Conservation (phyloP, 2,329 filamentous ascomycete species). For the Kalmusia sp. region DNA sequence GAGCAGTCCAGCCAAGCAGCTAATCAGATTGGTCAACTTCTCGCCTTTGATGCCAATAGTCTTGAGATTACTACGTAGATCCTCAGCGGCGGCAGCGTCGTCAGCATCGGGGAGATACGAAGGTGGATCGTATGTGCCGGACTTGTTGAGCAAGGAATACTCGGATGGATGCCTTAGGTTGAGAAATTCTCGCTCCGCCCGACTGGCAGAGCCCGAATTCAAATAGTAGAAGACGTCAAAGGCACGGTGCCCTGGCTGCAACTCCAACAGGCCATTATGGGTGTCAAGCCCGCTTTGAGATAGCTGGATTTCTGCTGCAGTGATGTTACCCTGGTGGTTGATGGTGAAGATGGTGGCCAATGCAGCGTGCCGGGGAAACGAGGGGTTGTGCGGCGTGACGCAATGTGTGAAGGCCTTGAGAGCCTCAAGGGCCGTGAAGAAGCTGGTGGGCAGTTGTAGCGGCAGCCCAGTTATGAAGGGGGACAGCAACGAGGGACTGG, state of each 20-base stretch:
- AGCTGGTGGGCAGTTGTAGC: slow-evolving; percentile 74
- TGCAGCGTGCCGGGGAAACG: slow-evolving; percentile 78
- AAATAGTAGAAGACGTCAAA: slow-evolving; percentile 99
- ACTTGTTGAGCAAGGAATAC: slow-evolving; percentile 81
- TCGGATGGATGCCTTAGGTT: slow-evolving; percentile 77
- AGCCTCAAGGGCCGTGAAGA: slow-evolving; percentile 81
- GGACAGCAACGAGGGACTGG: slow-evolving; percentile 81
- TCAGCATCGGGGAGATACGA: slow-evolving; percentile 91
- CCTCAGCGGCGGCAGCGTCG: slow-evolving; percentile 89
- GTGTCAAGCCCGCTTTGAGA: slow-evolving; percentile 91
- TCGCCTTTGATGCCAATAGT: slow-evolving; percentile 93
- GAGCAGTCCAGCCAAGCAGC: slow-evolving; percentile 81
- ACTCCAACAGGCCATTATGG: slow-evolving; percentile 74
- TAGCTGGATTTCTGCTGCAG: slow-evolving; percentile 76
- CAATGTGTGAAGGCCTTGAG: slow-evolving; percentile 86
- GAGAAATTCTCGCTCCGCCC: slow-evolving; percentile 87
- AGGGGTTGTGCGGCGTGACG: slow-evolving; percentile 89
- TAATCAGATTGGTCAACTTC: slow-evolving; percentile 81
- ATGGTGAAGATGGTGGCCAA: slow-evolving; percentile 83
- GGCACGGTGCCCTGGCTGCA: slow-evolving; percentile 82
- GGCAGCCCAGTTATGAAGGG: slow-evolving; percentile 85
- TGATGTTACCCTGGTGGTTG: slow-evolving; percentile 79
- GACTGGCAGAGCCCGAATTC: slow-evolving; percentile 86
- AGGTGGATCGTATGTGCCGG: slow-evolving; percentile 84
- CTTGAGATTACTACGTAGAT: slow-evolving; percentile 86